Base-by-base conservation (phyloP, 768 basidiomycete genomes). In the Collybiopsis confluens region DNA sequence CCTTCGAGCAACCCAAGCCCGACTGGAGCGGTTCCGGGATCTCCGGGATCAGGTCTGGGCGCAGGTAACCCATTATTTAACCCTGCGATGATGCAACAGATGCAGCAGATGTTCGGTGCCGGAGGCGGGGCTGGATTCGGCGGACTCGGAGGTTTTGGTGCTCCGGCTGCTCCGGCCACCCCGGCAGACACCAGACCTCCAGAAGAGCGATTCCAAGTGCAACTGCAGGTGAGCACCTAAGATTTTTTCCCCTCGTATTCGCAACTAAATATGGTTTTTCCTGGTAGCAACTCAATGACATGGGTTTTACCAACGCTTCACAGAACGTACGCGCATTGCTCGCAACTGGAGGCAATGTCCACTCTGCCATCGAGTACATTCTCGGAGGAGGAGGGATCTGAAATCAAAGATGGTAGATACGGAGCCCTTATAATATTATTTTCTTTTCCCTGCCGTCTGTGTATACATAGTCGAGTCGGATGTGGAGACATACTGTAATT, bases 281-380 rank as follows among this genome's bases (percentile, higher is more conserved):
- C 15, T 10, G 8, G 4, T 59, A 92, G 89, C 92, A 95, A 86
- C 68, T 98, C 63, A 87, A 92, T 65, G 90, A 89, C 56, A 98
- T 98, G 96, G 95, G 92, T 1, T 92, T 98, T 69, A 82, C 78
- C 48, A 93, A 96, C 54, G 92, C 92, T 7, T 67, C 80, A 38
- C 90, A 93, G 77, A 98, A 98, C 66, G 77, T 98, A 6, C 79
- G 94, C 3, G 94, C 96, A 4, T 73, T 98, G 40, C 77, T 92
- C 8, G 92, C 91, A 45, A 94, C 93, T 0, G 92, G 83, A n/a
- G 94, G 95, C 10, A 94, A 93, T 61, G 91, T 97, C 16, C 83
- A 97, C 65, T 79, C 83, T 20, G 94, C 94, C 43, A 89, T 98
- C 61, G 94, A 97, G 70, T 92, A 96, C 64, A 94, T 98, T 59